These are phyloP conservation scores for Hondaea fermentalgiana DNA, from an alignment of 108 stramenopile genomes.

Conservation along the genomic window DNA sequence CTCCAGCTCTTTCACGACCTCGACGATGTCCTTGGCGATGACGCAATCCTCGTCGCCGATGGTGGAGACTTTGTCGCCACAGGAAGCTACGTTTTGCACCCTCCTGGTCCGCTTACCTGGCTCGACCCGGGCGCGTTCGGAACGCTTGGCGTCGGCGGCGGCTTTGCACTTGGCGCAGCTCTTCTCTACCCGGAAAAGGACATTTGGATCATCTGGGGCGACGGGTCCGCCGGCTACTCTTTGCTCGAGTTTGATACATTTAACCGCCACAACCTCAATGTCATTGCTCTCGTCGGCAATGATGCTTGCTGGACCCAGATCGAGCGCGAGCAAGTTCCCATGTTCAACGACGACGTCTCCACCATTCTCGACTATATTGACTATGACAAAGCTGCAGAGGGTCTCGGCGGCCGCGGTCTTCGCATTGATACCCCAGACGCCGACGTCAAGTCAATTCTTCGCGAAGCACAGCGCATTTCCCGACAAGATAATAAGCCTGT, in stretches of 20 bases:
- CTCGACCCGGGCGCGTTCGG: conserved; percentile 12
- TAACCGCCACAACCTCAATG: background rate
- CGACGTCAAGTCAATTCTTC: background rate
- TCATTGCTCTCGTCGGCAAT: background rate
- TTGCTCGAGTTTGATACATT: background rate
- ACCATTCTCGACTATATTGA: background rate
- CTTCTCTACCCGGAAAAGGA: conserved; percentile 8
- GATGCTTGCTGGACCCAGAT: conserved; percentile 18
- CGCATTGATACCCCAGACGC: background rate
- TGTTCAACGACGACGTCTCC: background rate
- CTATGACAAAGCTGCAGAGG: background rate
- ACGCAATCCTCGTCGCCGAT: conserved; percentile 2
- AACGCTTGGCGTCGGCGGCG: background rate
- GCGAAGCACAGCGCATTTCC: background rate
- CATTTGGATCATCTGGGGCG: background rate
- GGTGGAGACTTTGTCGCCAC: conserved; percentile 13
- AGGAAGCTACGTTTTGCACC: background rate
- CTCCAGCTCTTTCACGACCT: background rate
- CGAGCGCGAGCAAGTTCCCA: conserved; percentile 11
- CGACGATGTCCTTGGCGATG: background rate
- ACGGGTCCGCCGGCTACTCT: background rate
- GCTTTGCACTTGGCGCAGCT: background rate
- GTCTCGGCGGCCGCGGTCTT: background rate
- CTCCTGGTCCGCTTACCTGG: background rate
- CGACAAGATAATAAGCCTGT: background rate